Percentiles rank a stretch among this genome's conserved stretches.
Evolutionary conservation across 2,329 filamentous ascomycete species (phyloP).

Genomic region (Trichoderma sp.): DNA sequence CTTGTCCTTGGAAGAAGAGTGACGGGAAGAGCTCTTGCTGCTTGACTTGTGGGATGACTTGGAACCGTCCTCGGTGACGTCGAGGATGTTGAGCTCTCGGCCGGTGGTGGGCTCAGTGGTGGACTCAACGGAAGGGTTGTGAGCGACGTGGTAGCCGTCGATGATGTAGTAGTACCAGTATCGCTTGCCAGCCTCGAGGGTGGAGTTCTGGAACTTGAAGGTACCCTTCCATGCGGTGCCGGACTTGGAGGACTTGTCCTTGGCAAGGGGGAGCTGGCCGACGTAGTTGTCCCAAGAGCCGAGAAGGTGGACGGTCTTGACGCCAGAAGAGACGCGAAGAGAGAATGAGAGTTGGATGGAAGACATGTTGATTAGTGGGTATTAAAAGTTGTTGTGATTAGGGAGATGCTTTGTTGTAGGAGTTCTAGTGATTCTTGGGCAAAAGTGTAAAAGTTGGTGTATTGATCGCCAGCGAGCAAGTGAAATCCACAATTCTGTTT

Average conservation of each 20-base stretch:
- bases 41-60: slow-evolving; percentile 42
- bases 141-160: slow-evolving; percentile 96
- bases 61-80: slow-evolving; percentile 64
- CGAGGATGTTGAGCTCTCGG: slow-evolving; percentile 96
- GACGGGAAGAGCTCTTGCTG: slow-evolving; percentile 44
- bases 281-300: slow-evolving; percentile 98
- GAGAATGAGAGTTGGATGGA: slow-evolving; percentile 92
- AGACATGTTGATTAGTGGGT: slow-evolving; percentile 65
- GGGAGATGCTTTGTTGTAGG: slow-evolving; percentile 25
- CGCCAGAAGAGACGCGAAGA: slow-evolving; percentile 91
- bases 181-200: slow-evolving; percentile 82
- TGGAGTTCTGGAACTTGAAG: slow-evolving; percentile 89
- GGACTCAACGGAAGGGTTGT: slow-evolving; percentile 88
- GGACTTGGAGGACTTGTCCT: slow-evolving; percentile 81
- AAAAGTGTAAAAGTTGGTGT: slow-evolving; percentile 12
- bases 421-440: slow-evolving; percentile 23
- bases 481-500: slow-evolving; percentile 55
- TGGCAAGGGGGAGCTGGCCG: slow-evolving; percentile 90
- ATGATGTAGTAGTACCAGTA: slow-evolving; percentile 99
- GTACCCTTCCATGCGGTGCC: slow-evolving; percentile 87
- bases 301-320: slow-evolving; percentile 96
- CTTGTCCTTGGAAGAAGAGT: slow-evolving; percentile 48
- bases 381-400: slow-evolving; percentile 29
- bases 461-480: slow-evolving; percentile 52
- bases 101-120: slow-evolving; percentile 95